phyloP scores from a whole-genome alignment of 176 grass and related monocot genomes.

The Hordeum marinum region DNA sequence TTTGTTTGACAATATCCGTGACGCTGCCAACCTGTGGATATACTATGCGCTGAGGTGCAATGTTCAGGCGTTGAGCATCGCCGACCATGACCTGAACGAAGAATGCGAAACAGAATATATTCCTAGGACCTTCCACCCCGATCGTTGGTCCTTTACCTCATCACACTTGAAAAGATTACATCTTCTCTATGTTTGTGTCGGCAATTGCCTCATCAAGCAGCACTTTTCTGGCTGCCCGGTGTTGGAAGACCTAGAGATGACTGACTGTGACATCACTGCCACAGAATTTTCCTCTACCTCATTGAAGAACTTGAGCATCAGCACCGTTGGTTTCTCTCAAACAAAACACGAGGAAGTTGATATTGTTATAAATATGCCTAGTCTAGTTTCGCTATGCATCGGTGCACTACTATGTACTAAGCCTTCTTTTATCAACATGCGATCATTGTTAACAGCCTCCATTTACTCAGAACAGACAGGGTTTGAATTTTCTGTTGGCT shows the following conservation, averaged over 20 bases:
- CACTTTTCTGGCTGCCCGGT: conserved; percentile 6
- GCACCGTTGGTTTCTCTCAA: too few relatives aligned
- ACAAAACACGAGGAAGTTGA: too few relatives aligned
- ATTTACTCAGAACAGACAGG: too few relatives aligned
- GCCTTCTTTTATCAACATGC: too few relatives aligned
- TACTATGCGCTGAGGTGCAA: not conserved
- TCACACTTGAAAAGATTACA: not conserved
- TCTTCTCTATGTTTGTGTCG: not conserved
- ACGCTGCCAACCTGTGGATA: conserved; percentile 3
- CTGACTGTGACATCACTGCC: too few relatives aligned
- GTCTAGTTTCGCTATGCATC: not conserved
- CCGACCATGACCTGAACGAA: too few relatives aligned
- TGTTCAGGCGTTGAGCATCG: not conserved
- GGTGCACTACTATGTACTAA: too few relatives aligned
- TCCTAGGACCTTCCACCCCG: too few relatives aligned
- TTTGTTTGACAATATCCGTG: not conserved
- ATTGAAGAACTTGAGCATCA: not conserved
- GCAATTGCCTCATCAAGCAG: not conserved
- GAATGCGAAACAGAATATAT: too few relatives aligned
- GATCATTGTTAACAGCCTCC: too few relatives aligned
- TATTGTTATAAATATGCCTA: conserved; percentile 30
- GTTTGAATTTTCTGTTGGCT: not conserved
- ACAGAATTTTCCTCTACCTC: not conserved
- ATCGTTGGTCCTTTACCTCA: not conserved
- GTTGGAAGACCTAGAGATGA: conserved; percentile 1